Conservation (phyloP, 176 grass and related monocot species). For the Hsuehochloa calcarea region DNA sequence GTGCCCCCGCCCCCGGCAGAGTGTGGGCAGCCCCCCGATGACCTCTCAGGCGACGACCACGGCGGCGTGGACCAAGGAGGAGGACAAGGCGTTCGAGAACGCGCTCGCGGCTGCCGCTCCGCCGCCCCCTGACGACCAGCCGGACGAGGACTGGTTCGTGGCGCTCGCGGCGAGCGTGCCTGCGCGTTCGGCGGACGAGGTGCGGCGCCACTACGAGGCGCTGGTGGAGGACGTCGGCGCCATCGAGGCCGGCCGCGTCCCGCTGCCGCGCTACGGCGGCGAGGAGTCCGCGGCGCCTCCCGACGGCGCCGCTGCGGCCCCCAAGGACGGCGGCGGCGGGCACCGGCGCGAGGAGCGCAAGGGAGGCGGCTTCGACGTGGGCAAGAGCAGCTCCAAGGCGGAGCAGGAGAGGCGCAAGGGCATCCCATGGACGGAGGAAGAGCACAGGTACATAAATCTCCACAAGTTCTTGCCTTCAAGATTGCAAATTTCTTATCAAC, state of each 20-base stretch:
- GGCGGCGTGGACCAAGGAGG: constrained; percentile 68
- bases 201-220: constrained; percentile 72
- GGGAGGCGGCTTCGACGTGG: constrained; percentile 30
- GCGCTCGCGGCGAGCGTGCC: constrained; percentile 56
- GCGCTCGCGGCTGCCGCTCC: constrained; percentile 50
- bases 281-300: constrained; percentile 44
- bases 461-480: neutral
- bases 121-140: constrained; percentile 29
- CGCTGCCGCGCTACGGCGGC: constrained; percentile 55
- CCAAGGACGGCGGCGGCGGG: constrained; percentile 27
- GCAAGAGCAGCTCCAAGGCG: constrained; percentile 75
- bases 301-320: neutral
- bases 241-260: constrained; percentile 78
- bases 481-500: neutral
- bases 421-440: constrained; percentile 98
- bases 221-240: constrained; percentile 78
- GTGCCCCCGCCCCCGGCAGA: neutral
- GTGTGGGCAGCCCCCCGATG: constrained; percentile 15
- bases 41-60: neutral
- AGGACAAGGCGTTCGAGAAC: constrained; percentile 95
- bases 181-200: constrained; percentile 65
- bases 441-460: constrained; percentile 61
- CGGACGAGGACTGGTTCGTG: constrained; percentile 52
- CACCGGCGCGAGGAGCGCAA: constrained; percentile 52
- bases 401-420: constrained; percentile 96